phyloP scores from a whole-genome alignment of 73 alveolate species.

The Stentor coeruleus region DNA sequence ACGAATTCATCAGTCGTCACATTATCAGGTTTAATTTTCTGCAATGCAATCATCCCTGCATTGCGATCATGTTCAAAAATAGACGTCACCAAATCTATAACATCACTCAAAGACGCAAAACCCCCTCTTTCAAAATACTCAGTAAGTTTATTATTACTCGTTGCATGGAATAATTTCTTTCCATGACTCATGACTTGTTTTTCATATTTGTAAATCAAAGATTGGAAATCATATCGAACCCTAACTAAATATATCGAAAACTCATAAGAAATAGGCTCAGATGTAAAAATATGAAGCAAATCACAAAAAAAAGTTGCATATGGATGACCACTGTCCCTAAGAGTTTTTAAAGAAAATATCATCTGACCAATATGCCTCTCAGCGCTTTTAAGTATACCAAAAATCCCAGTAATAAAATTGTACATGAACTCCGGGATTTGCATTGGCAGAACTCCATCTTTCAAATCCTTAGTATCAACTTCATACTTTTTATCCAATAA shows the following conservation, averaged over 20 bases:
- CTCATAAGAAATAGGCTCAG: background rate
- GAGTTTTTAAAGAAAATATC: background rate
- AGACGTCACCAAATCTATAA: background rate
- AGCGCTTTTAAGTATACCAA: slow-evolving; percentile 8
- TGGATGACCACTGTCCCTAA: background rate
- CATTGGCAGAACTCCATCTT: background rate
- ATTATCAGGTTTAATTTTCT: background rate
- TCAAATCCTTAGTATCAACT: background rate
- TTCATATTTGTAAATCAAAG: background rate
- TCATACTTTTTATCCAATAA: slow-evolving; percentile 5
- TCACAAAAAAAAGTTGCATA: background rate
- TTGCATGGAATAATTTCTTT: background rate
- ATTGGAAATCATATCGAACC: slow-evolving; percentile 9
- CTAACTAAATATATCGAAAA: background rate
- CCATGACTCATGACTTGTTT: background rate
- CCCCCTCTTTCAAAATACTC: slow-evolving; percentile 12
- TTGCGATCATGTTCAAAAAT: background rate
- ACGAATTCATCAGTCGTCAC: background rate
- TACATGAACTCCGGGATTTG: background rate
- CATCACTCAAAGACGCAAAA: background rate
- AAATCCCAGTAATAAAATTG: background rate
- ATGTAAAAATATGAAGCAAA: background rate
- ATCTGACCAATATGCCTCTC: background rate
- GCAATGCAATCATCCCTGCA: background rate
- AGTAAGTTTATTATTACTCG: background rate